Percentiles rank a stretch among this genome's conserved stretches.
Conservation (phyloP, 805 yeast species). For the Scheffersomyces lignosus region DNA sequence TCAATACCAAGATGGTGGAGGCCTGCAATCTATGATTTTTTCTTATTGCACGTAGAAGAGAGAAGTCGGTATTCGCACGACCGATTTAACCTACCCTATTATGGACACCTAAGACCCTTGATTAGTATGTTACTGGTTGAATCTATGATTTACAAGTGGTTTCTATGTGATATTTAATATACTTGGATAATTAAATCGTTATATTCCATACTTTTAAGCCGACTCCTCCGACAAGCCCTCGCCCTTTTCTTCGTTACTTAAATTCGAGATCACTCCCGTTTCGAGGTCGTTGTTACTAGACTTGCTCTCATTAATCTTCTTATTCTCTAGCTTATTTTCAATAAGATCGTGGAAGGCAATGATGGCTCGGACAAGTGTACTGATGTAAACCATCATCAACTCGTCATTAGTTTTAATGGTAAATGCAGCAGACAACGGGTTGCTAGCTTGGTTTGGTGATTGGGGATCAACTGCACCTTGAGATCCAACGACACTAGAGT, state of each 20-base stretch:
- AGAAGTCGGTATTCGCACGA: too few relatives aligned
- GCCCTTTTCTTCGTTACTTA: conserved; percentile 18
- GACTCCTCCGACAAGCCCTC: too few relatives aligned
- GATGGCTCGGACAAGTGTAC: conserved; percentile 88
- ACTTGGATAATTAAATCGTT: too few relatives aligned
- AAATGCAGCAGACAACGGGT: conserved; percentile 73
- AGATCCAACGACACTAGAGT: conserved; percentile 16
- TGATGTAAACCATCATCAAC: conserved; percentile 87
- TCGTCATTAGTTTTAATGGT: conserved; percentile 95
- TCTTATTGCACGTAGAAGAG: too few relatives aligned
- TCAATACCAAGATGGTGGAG: too few relatives aligned
- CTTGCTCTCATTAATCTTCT: conserved; percentile 30
- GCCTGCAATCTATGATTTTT: too few relatives aligned
- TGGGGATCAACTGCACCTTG: conserved; percentile 9
- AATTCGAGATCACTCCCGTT: background rate
- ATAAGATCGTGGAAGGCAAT: conserved; percentile 95
- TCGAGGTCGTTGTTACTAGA: conserved; percentile 30
- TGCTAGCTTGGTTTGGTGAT: conserved; percentile 29
- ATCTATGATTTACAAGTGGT: too few relatives aligned
- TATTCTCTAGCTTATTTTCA: conserved; percentile 90
- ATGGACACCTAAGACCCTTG: too few relatives aligned
- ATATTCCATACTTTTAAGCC: too few relatives aligned
- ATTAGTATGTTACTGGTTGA: too few relatives aligned
- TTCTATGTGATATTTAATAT: too few relatives aligned
- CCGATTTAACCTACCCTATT: too few relatives aligned